Evolutionary conservation across 352 stramenopile genomes (phyloP).

Genomic region (Globisporangium yorkense): DNA sequence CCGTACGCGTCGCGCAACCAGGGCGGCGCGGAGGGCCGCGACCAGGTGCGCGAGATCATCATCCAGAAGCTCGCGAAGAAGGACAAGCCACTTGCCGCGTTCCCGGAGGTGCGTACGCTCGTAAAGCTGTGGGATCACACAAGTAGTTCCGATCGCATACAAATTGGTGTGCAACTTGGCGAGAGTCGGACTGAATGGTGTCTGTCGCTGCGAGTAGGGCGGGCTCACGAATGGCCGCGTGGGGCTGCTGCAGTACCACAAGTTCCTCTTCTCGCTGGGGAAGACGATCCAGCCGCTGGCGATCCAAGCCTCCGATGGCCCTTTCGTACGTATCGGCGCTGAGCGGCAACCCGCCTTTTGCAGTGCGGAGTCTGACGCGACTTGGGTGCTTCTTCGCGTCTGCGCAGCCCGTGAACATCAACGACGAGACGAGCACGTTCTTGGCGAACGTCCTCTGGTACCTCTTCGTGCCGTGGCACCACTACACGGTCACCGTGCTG

Average conservation of each 20-base stretch:
- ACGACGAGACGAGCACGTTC: constrained; percentile 74
- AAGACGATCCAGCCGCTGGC: constrained; percentile 57
- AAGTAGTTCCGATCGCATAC: not conserved
- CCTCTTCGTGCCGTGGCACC: constrained; percentile 61
- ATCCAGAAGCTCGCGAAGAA: constrained; percentile 37
- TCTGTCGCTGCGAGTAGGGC: constrained; percentile 13
- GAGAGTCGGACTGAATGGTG: no score
- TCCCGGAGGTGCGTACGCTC: constrained; percentile 38
- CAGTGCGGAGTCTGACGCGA: no score
- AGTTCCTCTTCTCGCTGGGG: constrained; percentile 70
- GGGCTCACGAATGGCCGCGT: constrained; percentile 61
- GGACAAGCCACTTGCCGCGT: constrained; percentile 50
- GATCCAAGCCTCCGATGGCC: constrained; percentile 53
- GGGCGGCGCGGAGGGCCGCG: constrained; percentile 35
- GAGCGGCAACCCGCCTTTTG: not conserved
- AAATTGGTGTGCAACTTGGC: no score
- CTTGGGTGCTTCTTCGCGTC: no score
- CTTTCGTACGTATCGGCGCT: constrained; percentile 37
- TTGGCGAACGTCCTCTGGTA: constrained; percentile 72
- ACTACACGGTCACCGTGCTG: constrained; percentile 57
- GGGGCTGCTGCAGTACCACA: constrained; percentile 69
- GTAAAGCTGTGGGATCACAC: no score
- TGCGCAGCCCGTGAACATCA: constrained; percentile 64
- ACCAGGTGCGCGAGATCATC: constrained; percentile 59
- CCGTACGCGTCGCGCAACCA: constrained; percentile 60